phyloP scores from a whole-genome alignment of 495 filamentous ascomycete species.

The Aspergillus bridgeri region DNA sequence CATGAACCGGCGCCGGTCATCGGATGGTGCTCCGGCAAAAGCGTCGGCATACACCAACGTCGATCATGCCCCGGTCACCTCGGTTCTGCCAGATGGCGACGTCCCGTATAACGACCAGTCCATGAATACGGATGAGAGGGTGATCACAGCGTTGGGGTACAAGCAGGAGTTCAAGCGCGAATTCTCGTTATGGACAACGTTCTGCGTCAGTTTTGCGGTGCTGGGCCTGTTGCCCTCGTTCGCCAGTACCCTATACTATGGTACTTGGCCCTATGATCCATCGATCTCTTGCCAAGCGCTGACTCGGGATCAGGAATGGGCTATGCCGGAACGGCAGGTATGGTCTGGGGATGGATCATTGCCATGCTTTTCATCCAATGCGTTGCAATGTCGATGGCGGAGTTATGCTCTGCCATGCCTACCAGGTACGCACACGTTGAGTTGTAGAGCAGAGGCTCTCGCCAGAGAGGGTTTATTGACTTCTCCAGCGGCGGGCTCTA shows the following conservation, averaged over 20 bases:
- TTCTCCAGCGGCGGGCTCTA: slow-evolving; percentile 65
- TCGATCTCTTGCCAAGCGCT: slow-evolving; percentile 1
- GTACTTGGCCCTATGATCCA: slow-evolving; percentile 16
- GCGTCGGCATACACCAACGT: slow-evolving; percentile 25
- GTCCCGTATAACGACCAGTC: slow-evolving; percentile 53
- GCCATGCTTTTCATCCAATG: slow-evolving; percentile 73
- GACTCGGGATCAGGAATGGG: slow-evolving; percentile 55
- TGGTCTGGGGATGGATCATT: slow-evolving; percentile 81
- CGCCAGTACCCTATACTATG: slow-evolving; percentile 72
- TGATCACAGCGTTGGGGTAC: slow-evolving; percentile 68
- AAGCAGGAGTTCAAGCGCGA: slow-evolving; percentile 81
- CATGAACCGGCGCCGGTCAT: slow-evolving; percentile 13
- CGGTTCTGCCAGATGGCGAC: slow-evolving; percentile 62
- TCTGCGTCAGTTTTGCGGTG: slow-evolving; percentile 75
- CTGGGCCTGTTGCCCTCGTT: slow-evolving; percentile 72
- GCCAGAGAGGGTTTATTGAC: slow-evolving; percentile 17
- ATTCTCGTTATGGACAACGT: slow-evolving; percentile 79
- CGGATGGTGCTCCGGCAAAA: slow-evolving; percentile 18
- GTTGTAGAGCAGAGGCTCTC: not conserved
- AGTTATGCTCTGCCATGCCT: slow-evolving; percentile 65
- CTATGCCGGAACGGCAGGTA: slow-evolving; percentile 76
- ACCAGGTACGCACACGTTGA: slow-evolving; percentile 43
- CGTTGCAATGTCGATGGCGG: slow-evolving; percentile 65
- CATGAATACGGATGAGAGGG: slow-evolving; percentile 61
- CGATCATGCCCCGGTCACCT: slow-evolving; percentile 60